phyloP scores from a whole-genome alignment of 352 stramenopile species.

The Phytophthora parvispora region DNA sequence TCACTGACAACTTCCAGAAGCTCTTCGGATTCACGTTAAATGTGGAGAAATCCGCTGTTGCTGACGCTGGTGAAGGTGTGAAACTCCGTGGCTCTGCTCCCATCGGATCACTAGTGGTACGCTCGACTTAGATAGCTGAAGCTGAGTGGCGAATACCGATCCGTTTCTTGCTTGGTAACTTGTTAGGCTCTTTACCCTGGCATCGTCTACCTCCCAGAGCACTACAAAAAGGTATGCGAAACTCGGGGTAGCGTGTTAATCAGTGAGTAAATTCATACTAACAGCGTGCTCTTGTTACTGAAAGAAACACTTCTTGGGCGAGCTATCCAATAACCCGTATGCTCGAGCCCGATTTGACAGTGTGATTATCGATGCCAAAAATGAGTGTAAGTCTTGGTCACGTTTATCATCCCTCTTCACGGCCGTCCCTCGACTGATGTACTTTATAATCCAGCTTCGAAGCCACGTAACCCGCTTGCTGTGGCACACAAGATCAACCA shows the following conservation, averaged over 20 bases:
- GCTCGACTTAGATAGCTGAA: conserved; percentile 17
- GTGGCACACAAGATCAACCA: conserved; percentile 92
- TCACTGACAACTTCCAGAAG: conserved; percentile 57
- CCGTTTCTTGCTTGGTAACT: not conserved
- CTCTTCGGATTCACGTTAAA: conserved; percentile 78
- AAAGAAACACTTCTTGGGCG: conserved; percentile 64
- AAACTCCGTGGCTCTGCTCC: conserved; percentile 65
- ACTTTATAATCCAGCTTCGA: conserved; percentile 42
- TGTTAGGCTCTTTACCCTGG: conserved; percentile 78
- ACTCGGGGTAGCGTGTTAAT: not conserved
- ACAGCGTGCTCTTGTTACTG: not conserved
- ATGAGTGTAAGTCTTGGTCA: conserved; percentile 53
- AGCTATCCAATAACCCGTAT: conserved; percentile 83
- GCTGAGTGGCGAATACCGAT: not conserved
- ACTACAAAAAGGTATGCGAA: conserved; percentile 82
- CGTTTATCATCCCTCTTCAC: not conserved
- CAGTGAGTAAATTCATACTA: not conserved
- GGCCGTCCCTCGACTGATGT: conserved; percentile 11
- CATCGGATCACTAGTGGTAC: conserved; percentile 82
- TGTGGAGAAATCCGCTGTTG: conserved; percentile 74
- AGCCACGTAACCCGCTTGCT: conserved; percentile 71
- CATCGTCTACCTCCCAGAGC: conserved; percentile 86
- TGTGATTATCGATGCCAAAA: conserved; percentile 89
- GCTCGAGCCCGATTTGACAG: conserved; percentile 88
- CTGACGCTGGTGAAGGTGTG: conserved; percentile 76